Evolutionary conservation across 2,329 filamentous ascomycete genomes (phyloP).

Genomic region (Capronia americana): DNA sequence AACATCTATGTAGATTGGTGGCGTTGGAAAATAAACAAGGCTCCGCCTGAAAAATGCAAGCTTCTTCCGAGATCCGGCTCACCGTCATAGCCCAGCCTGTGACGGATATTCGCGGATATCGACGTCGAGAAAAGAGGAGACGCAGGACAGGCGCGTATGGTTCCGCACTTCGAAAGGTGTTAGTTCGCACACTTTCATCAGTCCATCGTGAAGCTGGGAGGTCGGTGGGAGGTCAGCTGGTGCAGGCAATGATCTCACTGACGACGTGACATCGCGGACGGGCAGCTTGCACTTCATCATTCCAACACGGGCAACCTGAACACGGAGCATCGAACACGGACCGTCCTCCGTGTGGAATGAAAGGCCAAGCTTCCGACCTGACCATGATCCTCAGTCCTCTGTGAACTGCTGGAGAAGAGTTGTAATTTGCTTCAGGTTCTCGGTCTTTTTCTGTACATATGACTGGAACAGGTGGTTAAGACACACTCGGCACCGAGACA

Average conservation of each 20-base stretch:
- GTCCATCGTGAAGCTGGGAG: not conserved
- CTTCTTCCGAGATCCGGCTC: slow-evolving; percentile 9
- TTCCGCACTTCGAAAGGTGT: not conserved
- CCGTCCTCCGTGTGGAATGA: not conserved
- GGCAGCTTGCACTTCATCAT: not conserved
- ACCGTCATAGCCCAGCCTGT: not conserved
- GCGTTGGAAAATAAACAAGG: slow-evolving; percentile 13
- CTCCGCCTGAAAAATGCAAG: slow-evolving; percentile 17
- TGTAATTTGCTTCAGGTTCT: slow-evolving; percentile 29
- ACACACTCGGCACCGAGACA: not conserved
- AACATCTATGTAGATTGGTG: slow-evolving; percentile 14
- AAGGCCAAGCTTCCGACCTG: not conserved
- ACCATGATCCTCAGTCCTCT: slow-evolving; percentile 21
- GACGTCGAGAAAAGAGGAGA: not conserved
- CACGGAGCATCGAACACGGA: slow-evolving; percentile 5
- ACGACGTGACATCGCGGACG: not conserved
- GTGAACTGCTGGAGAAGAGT: slow-evolving; percentile 30
- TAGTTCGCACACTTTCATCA: not conserved
- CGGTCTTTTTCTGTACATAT: slow-evolving; percentile 30
- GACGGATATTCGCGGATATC: slow-evolving; percentile 23
- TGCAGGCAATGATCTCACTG: slow-evolving; percentile 13
- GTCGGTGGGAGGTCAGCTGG: slow-evolving; percentile 21
- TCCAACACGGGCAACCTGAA: slow-evolving; percentile 1
- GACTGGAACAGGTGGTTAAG: slow-evolving; percentile 26
- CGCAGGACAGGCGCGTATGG: not conserved